phyloP scores from a whole-genome alignment of 2,329 filamentous ascomycete genomes.

The Colletotrichum aenigma region DNA sequence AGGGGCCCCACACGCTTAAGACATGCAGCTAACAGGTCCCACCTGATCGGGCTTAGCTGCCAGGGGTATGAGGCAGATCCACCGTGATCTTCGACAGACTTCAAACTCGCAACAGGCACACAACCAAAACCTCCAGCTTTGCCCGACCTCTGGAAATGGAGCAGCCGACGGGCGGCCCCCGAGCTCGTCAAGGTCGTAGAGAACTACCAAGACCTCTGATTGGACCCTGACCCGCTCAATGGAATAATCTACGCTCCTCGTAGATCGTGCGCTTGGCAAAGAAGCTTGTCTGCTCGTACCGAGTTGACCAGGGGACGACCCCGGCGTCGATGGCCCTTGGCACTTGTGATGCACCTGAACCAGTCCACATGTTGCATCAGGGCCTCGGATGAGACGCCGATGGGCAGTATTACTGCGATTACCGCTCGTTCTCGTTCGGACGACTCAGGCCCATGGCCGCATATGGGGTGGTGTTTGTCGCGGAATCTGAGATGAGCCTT shows the following conservation, averaged over 20 bases:
- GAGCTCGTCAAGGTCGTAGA: background rate
- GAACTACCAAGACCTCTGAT: background rate
- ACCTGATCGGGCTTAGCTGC: conserved; percentile 7
- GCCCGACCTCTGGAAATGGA: background rate
- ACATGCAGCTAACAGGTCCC: background rate
- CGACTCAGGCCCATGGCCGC: background rate
- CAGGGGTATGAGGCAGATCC: conserved; percentile 19
- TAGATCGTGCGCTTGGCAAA: conserved; percentile 16
- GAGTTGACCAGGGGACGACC: conserved; percentile 1
- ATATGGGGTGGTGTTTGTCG: background rate
- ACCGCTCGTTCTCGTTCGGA: background rate
- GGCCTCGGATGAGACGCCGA: conserved; percentile 14
- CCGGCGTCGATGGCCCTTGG: background rate
- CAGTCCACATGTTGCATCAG: conserved; percentile 5
- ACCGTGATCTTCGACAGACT: conserved; percentile 21
- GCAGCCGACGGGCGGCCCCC: background rate
- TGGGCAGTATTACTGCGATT: background rate
- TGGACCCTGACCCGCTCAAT: background rate
- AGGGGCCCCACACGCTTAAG: background rate
- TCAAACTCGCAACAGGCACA: conserved; percentile 18
- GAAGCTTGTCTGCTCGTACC: conserved; percentile 16
- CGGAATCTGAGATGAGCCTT: background rate
- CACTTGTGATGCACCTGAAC: background rate
- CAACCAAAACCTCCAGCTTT: background rate
- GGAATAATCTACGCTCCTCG: background rate